Conservation (phyloP, 2,329 filamentous ascomycete genomes). For the Sporothrix luriei region DNA sequence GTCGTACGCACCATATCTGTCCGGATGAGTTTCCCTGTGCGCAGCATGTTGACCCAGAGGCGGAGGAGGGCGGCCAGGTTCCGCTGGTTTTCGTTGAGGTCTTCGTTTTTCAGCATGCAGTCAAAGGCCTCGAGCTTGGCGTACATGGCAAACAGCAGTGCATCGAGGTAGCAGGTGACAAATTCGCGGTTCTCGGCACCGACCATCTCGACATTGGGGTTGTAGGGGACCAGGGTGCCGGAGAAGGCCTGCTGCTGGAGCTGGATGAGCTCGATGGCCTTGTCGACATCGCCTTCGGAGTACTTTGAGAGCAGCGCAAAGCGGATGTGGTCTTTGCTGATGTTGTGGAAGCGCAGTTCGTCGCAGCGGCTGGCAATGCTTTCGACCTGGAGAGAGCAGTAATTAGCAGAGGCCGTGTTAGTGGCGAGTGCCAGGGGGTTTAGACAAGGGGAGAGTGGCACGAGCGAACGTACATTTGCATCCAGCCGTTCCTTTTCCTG, state of each 20-base stretch:
- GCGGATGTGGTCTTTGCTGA: slow-evolving; percentile 60
- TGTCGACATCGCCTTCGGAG: slow-evolving; percentile 69
- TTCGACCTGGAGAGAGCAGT: slow-evolving; percentile 48
- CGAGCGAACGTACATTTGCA: slow-evolving; percentile 29
- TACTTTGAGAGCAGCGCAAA: slow-evolving; percentile 63
- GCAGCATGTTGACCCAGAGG: slow-evolving; percentile 90
- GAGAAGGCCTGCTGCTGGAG: slow-evolving; percentile 80
- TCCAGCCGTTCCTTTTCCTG: slow-evolving; percentile 48
- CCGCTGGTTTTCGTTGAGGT: slow-evolving; percentile 69
- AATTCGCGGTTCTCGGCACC: slow-evolving; percentile 83
- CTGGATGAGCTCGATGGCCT: slow-evolving; percentile 73
- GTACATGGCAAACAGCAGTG: slow-evolving; percentile 94
- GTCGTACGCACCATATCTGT: slow-evolving; percentile 70
- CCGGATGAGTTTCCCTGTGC: slow-evolving; percentile 81
- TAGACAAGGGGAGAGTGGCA: neutral
- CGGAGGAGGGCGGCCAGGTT: slow-evolving; percentile 77
- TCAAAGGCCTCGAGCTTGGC: slow-evolving; percentile 87
- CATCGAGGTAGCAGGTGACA: slow-evolving; percentile 94
- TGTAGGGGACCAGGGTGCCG: slow-evolving; percentile 74
- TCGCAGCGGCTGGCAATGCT: slow-evolving; percentile 47
- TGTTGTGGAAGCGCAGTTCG: slow-evolving; percentile 51
- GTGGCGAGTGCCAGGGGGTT: neutral
- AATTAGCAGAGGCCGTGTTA: neutral
- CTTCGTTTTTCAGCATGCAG: slow-evolving; percentile 82
- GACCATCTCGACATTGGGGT: slow-evolving; percentile 70